Conservation (phyloP, 1,284 basidiomycete species). For the Malassezia restricta region DNA sequence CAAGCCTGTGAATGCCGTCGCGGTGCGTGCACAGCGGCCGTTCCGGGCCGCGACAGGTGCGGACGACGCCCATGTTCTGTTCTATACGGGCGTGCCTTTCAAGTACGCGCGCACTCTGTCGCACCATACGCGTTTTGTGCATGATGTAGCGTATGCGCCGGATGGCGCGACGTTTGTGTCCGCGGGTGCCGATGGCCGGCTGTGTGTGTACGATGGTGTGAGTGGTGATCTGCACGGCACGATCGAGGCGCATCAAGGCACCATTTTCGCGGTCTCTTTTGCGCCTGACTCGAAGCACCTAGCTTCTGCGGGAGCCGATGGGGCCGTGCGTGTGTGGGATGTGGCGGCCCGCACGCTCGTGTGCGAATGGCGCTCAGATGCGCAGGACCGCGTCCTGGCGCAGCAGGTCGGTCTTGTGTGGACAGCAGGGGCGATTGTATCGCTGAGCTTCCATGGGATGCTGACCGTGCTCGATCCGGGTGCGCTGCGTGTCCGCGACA, state of each 20-base stretch:
- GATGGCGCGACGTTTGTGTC: slow-evolving; percentile 58
- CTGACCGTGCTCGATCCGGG: slow-evolving; percentile 54
- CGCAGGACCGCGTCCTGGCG: slow-evolving; percentile 25
- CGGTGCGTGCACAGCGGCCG: slow-evolving; percentile 77
- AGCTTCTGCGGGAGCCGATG: slow-evolving; percentile 73
- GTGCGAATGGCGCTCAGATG: slow-evolving; percentile 25
- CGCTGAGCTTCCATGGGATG: slow-evolving; percentile 69
- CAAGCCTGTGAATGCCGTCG: slow-evolving; percentile 83
- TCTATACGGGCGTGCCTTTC: slow-evolving; percentile 58
- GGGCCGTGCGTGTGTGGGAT: slow-evolving; percentile 52
- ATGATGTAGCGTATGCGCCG: slow-evolving; percentile 73
- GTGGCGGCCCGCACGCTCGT: slow-evolving; percentile 17
- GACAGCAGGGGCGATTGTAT: slow-evolving; percentile 60
- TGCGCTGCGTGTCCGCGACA: slow-evolving; percentile 46
- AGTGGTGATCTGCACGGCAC: slow-evolving; percentile 56
- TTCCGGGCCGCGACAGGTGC: slow-evolving; percentile 58
- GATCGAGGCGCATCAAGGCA: slow-evolving; percentile 43
- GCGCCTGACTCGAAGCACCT: slow-evolving; percentile 59
- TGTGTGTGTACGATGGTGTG: slow-evolving; percentile 81
- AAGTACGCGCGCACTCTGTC: slow-evolving; percentile 49
- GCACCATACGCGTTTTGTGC: slow-evolving; percentile 84
- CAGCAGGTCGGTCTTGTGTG: slow-evolving; percentile 83
- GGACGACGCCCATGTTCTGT: slow-evolving; percentile 70
- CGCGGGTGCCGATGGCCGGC: slow-evolving; percentile 78
- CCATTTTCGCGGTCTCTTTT: slow-evolving; percentile 46